Base-by-base conservation (phyloP, 129 eudicot genomes). In the Flaveria linearis region DNA sequence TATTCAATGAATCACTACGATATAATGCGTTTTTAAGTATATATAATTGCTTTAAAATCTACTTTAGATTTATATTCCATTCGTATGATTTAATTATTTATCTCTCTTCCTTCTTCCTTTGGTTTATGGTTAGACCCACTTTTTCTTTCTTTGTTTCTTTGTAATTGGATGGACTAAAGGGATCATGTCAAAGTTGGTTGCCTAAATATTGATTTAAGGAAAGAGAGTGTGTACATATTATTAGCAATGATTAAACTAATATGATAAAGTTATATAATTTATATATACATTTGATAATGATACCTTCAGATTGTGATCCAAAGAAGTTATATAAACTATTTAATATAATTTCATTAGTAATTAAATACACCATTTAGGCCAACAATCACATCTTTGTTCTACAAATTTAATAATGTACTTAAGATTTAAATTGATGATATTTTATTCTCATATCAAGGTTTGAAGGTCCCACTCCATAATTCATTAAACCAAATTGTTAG, bases 111-210 rank as follows among this genome's bases (percentile, higher is more conserved):
- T 41, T 41, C 20, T 77, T 23, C 41, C 5, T 4, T 33, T 65
- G 65, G 65, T 66, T 68, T 8, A 52, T 36, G 43, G 67, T 8
- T 66, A 49, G 42, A 76, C 73, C 66, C 5, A 28, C 42, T 50
- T 76, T 76, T 22, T 22, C 30, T 12, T 13, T 3, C 47, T 12
- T 13, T 3, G 22, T 64, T 39, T 41, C 53, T 18, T 45, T 63
- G 50, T 74, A 46, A 25, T 28, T 62, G 14, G 39, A 5, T 75
- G 49, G 72, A 63, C 72, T 65, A 65, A 65, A 51, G 46, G 28
- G 45, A 50, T 39, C 67, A 25, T 69, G 70, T 71, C 63, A 57
- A 58, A 78, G 82, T 69, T 60, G 82, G 64, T 78, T 60, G 76
- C 82, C 82, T 78, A 70, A 70, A 70, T 65, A 20, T 43, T 78